These are phyloP conservation scores for Anisodus acutangulus DNA, from an alignment of 257 asterid genomes.

Conservation along the genomic window DNA sequence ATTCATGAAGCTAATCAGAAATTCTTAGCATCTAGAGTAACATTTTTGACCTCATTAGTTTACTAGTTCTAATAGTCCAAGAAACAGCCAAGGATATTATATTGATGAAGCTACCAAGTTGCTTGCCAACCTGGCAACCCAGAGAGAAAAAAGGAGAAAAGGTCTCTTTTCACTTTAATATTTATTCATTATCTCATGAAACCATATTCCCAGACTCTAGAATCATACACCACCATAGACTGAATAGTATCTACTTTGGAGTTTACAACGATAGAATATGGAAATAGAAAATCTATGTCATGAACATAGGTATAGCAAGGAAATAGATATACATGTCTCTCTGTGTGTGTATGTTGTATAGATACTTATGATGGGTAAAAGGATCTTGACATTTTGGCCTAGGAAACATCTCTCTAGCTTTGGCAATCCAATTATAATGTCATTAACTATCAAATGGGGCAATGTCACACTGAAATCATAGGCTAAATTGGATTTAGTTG, in stretches of 20 bases:
- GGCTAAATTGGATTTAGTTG: conserved; percentile 14
- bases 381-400: conserved; percentile 11
- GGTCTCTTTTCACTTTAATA: not conserved
- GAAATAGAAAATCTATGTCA: not conserved
- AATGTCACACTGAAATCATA: conserved; percentile 7
- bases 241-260: not conserved
- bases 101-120: not conserved
- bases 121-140: not conserved
- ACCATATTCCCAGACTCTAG: not conserved
- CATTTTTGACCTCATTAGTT: not conserved
- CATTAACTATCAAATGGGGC: conserved; percentile 12
- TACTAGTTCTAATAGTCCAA: not conserved
- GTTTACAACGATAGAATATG: not conserved
- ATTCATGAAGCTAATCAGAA: conserved; percentile 5
- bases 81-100: not conserved
- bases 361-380: not conserved
- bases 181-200: not conserved
- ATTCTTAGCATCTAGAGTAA: not conserved
- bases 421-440: not conserved
- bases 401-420: conserved; percentile 19
- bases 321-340: not conserved
- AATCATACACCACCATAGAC: conserved; percentile 14
- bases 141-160: not conserved
- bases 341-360: not conserved
- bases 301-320: not conserved